These are phyloP conservation scores for Teunomyces lycoperdinae DNA, from an alignment of 805 yeast genomes.

Conservation along the genomic window DNA sequence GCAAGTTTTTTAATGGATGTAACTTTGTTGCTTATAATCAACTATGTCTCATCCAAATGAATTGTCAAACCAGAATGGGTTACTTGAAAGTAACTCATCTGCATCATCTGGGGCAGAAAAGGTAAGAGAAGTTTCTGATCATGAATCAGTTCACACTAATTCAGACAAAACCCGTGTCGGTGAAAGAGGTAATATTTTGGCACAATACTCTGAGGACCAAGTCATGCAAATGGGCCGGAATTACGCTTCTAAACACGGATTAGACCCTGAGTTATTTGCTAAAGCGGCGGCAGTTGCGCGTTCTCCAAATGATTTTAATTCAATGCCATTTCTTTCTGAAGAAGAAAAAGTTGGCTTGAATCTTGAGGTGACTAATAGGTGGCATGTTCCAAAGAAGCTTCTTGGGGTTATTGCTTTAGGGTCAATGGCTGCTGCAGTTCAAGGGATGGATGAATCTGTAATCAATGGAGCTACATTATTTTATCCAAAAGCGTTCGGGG, in stretches of 20 bases:
- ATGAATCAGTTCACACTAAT: constrained; percentile 17
- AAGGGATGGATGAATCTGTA: constrained; percentile 75
- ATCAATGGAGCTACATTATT: constrained; percentile 64
- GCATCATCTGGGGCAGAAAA: constrained; percentile 10
- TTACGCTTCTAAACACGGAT: constrained; percentile 54
- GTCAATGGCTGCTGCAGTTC: constrained; percentile 69
- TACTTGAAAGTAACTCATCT: constrained; percentile 11
- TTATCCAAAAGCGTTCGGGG: constrained; percentile 55
- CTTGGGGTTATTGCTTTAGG: constrained; percentile 55
- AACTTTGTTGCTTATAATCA: neutral
- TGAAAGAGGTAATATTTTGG: constrained; percentile 44
- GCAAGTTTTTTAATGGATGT: neutral
- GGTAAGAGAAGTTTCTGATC: constrained; percentile 13
- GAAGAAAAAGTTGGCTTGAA: constrained; percentile 49
- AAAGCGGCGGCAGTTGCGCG: constrained; percentile 60
- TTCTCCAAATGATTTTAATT: constrained; percentile 53
- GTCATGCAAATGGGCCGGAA: constrained; percentile 69
- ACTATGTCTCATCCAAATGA: neutral
- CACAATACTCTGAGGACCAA: constrained; percentile 59
- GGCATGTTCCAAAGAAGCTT: constrained; percentile 47
- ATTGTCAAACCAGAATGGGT: constrained; percentile 7
- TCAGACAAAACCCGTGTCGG: constrained; percentile 18
- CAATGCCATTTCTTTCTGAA: constrained; percentile 48
- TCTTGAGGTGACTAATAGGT: constrained; percentile 41
- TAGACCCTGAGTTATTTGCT: constrained; percentile 60